Base-by-base conservation (phyloP, 306 rosid genomes). In the Ormosia emarginata region DNA sequence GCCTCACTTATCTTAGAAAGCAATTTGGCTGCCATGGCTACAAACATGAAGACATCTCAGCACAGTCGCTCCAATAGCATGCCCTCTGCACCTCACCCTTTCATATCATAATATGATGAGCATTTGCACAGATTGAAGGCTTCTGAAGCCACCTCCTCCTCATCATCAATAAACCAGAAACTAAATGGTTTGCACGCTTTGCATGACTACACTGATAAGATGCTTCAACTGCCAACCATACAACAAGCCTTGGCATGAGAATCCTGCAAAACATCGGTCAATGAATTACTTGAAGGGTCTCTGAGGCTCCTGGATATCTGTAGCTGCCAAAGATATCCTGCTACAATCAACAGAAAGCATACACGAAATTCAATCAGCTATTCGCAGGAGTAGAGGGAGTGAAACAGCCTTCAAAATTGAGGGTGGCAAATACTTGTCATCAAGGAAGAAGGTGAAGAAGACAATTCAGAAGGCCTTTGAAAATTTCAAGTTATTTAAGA, bases 391-490 rank as follows among this genome's bases (percentile, higher is more conserved):
- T 47, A 44, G 58, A 37, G 50, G 41, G 3, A 50, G 66, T 4
- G 71, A 79, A 41, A 30, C 5, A n/a, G 68, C 53, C 44, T 55
- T 85, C 6, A 32, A 32, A 6, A 30, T 44, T 8, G 81, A 85
- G 53, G 77, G 75, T 30, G 79, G 7, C 0, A 69, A 68, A 75
- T 82, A 75, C 87, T 75, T 79, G 65, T 65, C 69, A 57, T 80
- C 70, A 33, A 83, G 87, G 74, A 86, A 29, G 74, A 86, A 29
- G 37, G 67, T 15, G 7, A 83, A 78, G 67, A 87, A 87, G 85
- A 74, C 77, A 40, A 63, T 64, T 34, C 77, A 69, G 40, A 83
- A 83, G 75, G 59, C 81, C 77, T 72, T 71, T 1, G 67, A 75
- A 44, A 53, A 30, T 44, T 36, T 73, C 37, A 63, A 81, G 59